Conservation (phyloP, 345 rosid species). For the Kandelia obovata region DNA sequence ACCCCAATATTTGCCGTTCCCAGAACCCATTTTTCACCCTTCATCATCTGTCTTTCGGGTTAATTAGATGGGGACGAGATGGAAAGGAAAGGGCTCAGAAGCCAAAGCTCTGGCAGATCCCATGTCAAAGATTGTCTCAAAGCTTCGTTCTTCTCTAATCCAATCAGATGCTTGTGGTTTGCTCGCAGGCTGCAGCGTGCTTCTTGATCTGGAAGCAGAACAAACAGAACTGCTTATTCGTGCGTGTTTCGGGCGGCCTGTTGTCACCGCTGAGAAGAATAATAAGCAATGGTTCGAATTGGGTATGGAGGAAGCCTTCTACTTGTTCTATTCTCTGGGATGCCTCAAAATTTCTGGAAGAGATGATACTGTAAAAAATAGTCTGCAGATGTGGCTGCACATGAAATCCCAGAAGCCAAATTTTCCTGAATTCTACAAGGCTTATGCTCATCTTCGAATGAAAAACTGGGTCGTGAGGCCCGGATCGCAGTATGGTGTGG, state of each 20-base stretch:
- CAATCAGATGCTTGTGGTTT: constrained; percentile 40
- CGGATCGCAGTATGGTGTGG: constrained; percentile 73
- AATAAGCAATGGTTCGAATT: constrained; percentile 71
- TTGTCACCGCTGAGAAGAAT: constrained; percentile 50
- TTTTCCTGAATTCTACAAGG: constrained; percentile 64
- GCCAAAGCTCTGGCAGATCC: constrained; percentile 73
- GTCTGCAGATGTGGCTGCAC: constrained; percentile 47
- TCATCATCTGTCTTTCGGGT: too few relatives aligned
- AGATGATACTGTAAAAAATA: constrained; percentile 29
- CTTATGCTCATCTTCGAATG: constrained; percentile 60
- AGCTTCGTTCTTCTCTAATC: constrained; percentile 50
- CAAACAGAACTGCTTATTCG: constrained; percentile 54
- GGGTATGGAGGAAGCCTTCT: constrained; percentile 81
- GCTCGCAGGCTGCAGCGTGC: constrained; percentile 51
- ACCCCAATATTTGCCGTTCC: too few relatives aligned
- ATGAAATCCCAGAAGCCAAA: constrained; percentile 41
- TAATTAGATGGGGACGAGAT: constrained; percentile 59
- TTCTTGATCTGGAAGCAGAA: constrained; percentile 46
- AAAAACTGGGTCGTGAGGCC: constrained; percentile 79
- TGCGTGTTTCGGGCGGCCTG: constrained; percentile 67
- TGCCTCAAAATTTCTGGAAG: constrained; percentile 52
- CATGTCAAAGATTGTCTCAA: constrained; percentile 53
- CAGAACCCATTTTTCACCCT: too few relatives aligned
- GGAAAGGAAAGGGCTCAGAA: constrained; percentile 78
- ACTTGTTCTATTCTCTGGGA: constrained; percentile 44